Conservation (phyloP, 2,329 filamentous ascomycete species). For the Colletotrichum neosansevieriae region DNA sequence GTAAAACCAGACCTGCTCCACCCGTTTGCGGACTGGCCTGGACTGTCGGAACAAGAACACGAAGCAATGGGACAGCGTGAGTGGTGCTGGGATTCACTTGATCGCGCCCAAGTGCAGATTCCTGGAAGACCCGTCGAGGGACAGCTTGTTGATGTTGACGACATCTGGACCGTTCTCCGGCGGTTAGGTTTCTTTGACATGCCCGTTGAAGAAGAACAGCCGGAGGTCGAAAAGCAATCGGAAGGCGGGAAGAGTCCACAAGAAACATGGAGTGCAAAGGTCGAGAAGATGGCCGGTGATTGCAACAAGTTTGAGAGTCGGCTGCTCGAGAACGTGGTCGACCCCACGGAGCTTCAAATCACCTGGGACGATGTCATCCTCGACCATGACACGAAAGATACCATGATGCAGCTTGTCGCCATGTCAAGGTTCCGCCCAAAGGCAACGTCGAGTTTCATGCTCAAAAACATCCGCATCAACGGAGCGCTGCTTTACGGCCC, state of each 20-base stretch:
- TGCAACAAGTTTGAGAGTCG: not conserved
- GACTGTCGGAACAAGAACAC: not conserved
- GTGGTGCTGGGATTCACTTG: not conserved
- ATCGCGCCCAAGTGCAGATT: not conserved
- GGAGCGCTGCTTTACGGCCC: slow-evolving; percentile 47
- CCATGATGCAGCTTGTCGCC: not conserved
- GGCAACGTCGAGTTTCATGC: not conserved
- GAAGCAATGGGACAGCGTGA: not conserved
- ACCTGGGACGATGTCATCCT: not conserved
- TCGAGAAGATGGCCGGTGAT: not conserved
- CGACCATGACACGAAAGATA: not conserved
- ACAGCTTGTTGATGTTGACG: not conserved
- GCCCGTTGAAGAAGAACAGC: not conserved
- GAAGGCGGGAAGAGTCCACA: too few relatives aligned
- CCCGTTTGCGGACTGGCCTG: not conserved
- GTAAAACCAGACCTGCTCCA: not conserved
- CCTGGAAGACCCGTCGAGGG: not conserved
- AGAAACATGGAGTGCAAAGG: not conserved
- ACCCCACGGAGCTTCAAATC: not conserved
- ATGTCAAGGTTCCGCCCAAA: not conserved
- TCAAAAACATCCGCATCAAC: slow-evolving; percentile 29
- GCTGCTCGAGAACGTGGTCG: not conserved
- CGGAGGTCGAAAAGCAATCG: too few relatives aligned
- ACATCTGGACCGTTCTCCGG: not conserved
- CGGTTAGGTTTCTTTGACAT: not conserved